Evolutionary conservation across 495 filamentous ascomycete genomes (phyloP), one percentile per base, ranked within the genome.

Genomic region (Penicillium cataractarum): DNA sequence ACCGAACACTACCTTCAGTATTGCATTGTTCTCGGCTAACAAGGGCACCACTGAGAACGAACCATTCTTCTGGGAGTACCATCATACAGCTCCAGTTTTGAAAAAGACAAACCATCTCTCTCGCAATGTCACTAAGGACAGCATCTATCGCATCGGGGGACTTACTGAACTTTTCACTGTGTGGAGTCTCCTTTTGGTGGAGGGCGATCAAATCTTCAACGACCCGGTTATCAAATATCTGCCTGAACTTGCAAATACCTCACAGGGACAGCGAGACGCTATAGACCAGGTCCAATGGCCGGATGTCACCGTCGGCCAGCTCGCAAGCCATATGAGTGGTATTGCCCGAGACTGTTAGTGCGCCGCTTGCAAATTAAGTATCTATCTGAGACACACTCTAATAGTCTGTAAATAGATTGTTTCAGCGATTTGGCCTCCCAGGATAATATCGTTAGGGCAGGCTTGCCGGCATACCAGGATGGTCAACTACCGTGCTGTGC

Each of bases 11-110:
- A 83, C 80, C 9, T 84, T 81, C 71, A 79, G 79, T 54, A 68
- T 84, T n/a, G 74, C 80, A 31, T 60, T 86, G 2, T 85, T 84
- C 73, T 84, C 80, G 24, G 72, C 77, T 1, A 74, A 74, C 51
- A 46, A 76, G 22, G 63, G 70, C 40, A 61, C 42, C 31, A 59
- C 61, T 24, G 40, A 42, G 21, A 68, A 75, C 15, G 61, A 74
- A 6, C 74, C 79, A 2, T 50, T 80, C 29, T 74, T 82, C 65
- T 79, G 42, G 53, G 40, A 79, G 57, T 74, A 78, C 57, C 80
- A 83, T 64, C 78, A 81, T 62, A 83, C 82, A 4, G 75, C 83
- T 3, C 72, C 76, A 82, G 27, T n/a, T 21, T 42, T 42, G 6
- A 9, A 21, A 9, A 9, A 60, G 61, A 33, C 63, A 67, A 13